Conservation (phyloP, 2,329 filamentous ascomycete species). For the Cercospora zeina region DNA sequence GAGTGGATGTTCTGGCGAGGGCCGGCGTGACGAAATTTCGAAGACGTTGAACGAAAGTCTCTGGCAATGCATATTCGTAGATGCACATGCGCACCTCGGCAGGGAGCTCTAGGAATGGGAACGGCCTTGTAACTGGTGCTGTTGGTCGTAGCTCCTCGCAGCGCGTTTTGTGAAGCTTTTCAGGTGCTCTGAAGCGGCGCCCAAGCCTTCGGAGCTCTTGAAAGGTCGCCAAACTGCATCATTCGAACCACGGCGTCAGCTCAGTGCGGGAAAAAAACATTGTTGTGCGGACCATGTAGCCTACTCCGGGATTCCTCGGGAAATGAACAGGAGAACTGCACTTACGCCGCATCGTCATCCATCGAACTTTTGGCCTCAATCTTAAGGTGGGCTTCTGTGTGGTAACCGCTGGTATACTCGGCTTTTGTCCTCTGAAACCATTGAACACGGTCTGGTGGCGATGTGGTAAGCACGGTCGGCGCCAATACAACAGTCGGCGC, state of each 20-base stretch:
- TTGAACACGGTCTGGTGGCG: not conserved
- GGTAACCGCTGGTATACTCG: not conserved
- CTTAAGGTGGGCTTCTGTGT: not conserved
- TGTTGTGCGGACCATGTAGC: no score
- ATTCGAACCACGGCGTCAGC: not conserved
- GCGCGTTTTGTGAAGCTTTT: not conserved
- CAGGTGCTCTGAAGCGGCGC: not conserved
- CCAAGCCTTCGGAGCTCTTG: conserved; percentile 8
- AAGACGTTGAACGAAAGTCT: conserved; percentile 10
- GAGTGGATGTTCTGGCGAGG: conserved; percentile 18
- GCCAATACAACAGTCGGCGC: not conserved
- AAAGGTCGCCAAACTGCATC: not conserved
- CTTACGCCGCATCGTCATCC: conserved; percentile 17
- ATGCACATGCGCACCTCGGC: conserved; percentile 16
- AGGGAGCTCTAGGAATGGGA: conserved; percentile 19
- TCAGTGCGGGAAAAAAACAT: not conserved
- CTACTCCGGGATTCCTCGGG: no score
- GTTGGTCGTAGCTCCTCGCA: not conserved
- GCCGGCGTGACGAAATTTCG: conserved; percentile 11
- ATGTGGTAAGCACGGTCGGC: not conserved
- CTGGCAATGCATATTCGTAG: conserved; percentile 12
- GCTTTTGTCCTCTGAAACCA: not conserved
- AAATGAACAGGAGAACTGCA: not conserved
- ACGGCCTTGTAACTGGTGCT: not conserved
- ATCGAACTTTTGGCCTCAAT: not conserved